Conservation (phyloP, 2,329 filamentous ascomycete genomes). For the Trichoderma asperellum region DNA sequence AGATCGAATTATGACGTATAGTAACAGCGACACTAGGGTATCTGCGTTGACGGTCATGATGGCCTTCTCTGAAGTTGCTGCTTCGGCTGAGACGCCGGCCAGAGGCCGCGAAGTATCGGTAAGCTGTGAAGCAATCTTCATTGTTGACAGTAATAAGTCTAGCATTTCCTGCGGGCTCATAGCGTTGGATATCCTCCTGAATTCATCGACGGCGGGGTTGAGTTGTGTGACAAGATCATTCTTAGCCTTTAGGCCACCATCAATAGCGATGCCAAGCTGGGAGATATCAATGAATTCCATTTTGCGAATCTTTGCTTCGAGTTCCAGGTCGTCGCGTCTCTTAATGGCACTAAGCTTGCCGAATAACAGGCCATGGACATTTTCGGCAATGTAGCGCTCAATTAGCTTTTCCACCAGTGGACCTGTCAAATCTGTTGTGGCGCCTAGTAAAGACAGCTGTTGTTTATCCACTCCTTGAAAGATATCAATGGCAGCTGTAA, state of each 20-base stretch:
- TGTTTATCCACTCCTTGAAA: conserved; percentile 97
- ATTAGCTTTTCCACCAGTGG: conserved; percentile 91
- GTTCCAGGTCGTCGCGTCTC: conserved; percentile 78
- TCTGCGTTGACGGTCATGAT: conserved; percentile 76
- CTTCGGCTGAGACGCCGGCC: conserved; percentile 38
- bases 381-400: conserved; percentile 91
- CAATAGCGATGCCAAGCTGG: conserved; percentile 86
- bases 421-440: conserved; percentile 91
- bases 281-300: conserved; percentile 95
- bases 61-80: conserved; percentile 53
- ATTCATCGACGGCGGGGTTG: conserved; percentile 80
- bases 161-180: conserved; percentile 89
- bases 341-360: conserved; percentile 79
- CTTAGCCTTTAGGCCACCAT: conserved; percentile 77
- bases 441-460: conserved; percentile 86
- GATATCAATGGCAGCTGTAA: conserved; percentile 90
- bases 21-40: conserved; percentile 84
- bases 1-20: conserved; percentile 90
- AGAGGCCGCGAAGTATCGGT: conserved; percentile 55
- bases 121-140: conserved; percentile 79
- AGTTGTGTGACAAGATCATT: conserved; percentile 79
- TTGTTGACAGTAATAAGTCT: conserved; percentile 74
- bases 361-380: conserved; percentile 88
- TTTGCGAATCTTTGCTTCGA: conserved; percentile 87
- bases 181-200: conserved; percentile 79